Evolutionary conservation across 2,329 filamentous ascomycete genomes (phyloP).

Genomic region (Trichoderma brevicompactum): DNA sequence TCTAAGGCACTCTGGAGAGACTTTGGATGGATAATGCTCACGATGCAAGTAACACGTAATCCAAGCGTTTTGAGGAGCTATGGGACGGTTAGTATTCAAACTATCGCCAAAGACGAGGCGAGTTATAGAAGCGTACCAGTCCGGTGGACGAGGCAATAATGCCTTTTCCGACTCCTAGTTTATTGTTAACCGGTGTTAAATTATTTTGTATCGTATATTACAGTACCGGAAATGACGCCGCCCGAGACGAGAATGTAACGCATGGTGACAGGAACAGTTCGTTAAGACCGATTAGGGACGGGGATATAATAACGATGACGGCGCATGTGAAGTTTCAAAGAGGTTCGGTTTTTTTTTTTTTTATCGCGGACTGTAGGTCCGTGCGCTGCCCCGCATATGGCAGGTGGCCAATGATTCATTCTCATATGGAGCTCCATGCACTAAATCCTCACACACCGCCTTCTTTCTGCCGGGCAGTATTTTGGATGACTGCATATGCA

Average conservation of each 20-base stretch:
- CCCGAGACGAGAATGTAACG: constrained; percentile 39
- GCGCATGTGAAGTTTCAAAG: constrained; percentile 14
- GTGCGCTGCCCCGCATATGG: constrained; percentile 13
- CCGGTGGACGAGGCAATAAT: constrained; percentile 25
- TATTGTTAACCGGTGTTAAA: neutral
- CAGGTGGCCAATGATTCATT: constrained; percentile 6
- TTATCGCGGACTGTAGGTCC: neutral
- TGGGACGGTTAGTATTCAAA: neutral
- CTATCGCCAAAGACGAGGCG: neutral
- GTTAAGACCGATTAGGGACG: constrained; percentile 6
- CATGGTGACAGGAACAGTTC: constrained; percentile 33
- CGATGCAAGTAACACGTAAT: constrained; percentile 26
- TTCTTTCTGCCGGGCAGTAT: constrained; percentile 2
- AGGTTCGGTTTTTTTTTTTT: constrained; percentile 2
- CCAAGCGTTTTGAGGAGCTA: constrained; percentile 24
- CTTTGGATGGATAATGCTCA: neutral
- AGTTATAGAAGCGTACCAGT: constrained; percentile 6
- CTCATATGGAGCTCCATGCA: constrained; percentile 1
- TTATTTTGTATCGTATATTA: constrained; percentile 39
- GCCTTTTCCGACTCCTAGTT: constrained; percentile 18
- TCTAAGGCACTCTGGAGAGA: neutral
- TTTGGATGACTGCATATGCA: neutral
- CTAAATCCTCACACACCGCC: neutral
- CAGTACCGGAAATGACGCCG: constrained; percentile 62
- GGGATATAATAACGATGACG: constrained; percentile 3